Base-by-base conservation (phyloP, 176 grass and related monocot species). In the Aegilops longissima region DNA sequence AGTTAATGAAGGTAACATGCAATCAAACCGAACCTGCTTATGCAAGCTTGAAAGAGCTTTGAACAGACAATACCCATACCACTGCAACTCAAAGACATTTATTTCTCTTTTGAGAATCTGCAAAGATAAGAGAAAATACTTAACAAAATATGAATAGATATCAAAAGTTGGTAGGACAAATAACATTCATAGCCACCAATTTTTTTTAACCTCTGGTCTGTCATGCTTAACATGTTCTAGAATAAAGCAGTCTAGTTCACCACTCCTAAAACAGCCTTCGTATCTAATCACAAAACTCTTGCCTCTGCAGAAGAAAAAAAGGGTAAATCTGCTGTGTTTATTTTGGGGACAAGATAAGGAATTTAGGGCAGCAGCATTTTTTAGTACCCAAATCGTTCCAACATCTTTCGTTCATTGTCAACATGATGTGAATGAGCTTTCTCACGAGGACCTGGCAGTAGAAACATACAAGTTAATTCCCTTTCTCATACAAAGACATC, bases 181-280 rank as follows among this genome's bases (percentile, higher is more conserved):
- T 75, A 61, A 72, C 24, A 76, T 68, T 21, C 18, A 76, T 33
- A 51, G 56, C 9, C 58, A 73, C 33, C 13, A 80, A 70, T n/a
- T 81, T 54, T 63, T 38, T 29, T 73, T 34, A 70, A 91, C 97
- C 97, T 99, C 94, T 79, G 97, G 94, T 73, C 97, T 94, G 80
- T 99, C 97, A 90, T 99, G 97, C 71, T 91, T 69, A 80, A 99
- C 88, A 72, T 99, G 97, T 86, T 99, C 76, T 80, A 99, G 89
- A 85, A 99, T 79, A 88, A 99, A 94, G 58, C 97, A 99, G 31
- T 96, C 92, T 56, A 86, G 80, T 59, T 96, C 91, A 65, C 82
- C 94, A 78, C 52, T 93, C 86, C 56, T 92, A 85, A 96, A 87
- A 49, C 80, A 86, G 35, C 85, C 78, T 88, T 96, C 94, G 66